phyloP scores from a whole-genome alignment of 257 asterid genomes.

The Solanum rostratum region DNA sequence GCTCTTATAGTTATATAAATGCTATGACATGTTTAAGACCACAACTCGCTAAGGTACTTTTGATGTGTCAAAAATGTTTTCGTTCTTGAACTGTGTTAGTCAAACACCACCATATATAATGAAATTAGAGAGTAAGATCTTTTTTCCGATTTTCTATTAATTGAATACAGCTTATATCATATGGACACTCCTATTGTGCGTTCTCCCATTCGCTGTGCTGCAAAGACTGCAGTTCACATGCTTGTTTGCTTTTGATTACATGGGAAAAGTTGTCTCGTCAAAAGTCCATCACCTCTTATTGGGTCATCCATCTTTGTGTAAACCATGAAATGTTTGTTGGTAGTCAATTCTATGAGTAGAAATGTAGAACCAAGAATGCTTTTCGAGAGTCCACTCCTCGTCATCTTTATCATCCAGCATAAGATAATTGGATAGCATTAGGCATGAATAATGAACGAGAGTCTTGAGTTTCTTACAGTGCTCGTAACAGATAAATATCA shows the following conservation, averaged over 20 bases:
- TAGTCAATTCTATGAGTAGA: background rate
- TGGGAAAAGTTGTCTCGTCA: background rate
- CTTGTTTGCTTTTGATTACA: background rate
- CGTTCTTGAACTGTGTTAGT: background rate
- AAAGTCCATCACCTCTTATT: background rate
- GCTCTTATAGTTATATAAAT: background rate
- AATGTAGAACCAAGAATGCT: background rate
- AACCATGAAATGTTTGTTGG: background rate
- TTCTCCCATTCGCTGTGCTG: background rate
- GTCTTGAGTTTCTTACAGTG: too few relatives aligned
- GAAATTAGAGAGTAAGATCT: background rate
- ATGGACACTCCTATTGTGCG: background rate
- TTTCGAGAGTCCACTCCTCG: too few relatives aligned
- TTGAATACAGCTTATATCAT: background rate
- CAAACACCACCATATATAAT: background rate
- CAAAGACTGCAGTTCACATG: background rate
- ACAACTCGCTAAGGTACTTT: background rate
- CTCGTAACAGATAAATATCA: background rate
- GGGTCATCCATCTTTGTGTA: background rate
- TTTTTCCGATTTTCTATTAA: background rate
- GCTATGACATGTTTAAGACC: background rate
- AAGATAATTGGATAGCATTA: background rate
- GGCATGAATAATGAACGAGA: background rate
- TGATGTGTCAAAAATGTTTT: background rate
- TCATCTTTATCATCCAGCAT: background rate